phyloP scores from a whole-genome alignment of 1,284 basidiomycete species.

The Bjerkandera adusta region DNA sequence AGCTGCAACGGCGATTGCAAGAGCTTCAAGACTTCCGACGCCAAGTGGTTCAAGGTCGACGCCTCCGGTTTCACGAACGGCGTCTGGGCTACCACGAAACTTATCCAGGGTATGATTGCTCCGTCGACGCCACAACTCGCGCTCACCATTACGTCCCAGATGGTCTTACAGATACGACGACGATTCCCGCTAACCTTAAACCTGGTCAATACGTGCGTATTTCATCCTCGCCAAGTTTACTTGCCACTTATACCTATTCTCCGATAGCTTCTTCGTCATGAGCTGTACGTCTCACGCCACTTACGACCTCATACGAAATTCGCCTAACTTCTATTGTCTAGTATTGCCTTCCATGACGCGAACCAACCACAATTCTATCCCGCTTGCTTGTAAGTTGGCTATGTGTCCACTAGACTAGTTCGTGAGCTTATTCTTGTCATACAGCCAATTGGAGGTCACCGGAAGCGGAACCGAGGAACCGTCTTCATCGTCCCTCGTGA shows the following conservation, averaged over 20 bases:
- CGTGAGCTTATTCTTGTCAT: slow-evolving; percentile 17
- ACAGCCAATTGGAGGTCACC: slow-evolving; percentile 36
- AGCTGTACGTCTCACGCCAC: slow-evolving; percentile 27
- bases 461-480: slow-evolving; percentile 31
- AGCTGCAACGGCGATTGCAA: slow-evolving; percentile 35
- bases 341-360: slow-evolving; percentile 30
- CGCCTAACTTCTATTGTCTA: slow-evolving; percentile 9
- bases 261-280: slow-evolving; percentile 33
- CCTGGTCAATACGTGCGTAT: slow-evolving; percentile 35
- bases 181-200: slow-evolving; percentile 34
- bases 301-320: not conserved
- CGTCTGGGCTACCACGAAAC: slow-evolving; percentile 31
- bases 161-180: slow-evolving; percentile 27
- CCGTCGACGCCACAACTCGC: no score
- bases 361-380: slow-evolving; percentile 30
- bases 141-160: slow-evolving; percentile 17
- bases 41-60: slow-evolving; percentile 39
- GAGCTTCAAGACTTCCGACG: slow-evolving; percentile 31
- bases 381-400: slow-evolving; percentile 29
- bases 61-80: slow-evolving; percentile 33
- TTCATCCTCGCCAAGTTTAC: slow-evolving; percentile 4
- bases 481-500: slow-evolving; percentile 23
- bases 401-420: not conserved
- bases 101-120: slow-evolving; percentile 28
- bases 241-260: not conserved